Percentiles rank a stretch among this genome's conserved stretches.
Conservation (phyloP, 176 grass and related monocot genomes). For the Elaeis guineensis region DNA sequence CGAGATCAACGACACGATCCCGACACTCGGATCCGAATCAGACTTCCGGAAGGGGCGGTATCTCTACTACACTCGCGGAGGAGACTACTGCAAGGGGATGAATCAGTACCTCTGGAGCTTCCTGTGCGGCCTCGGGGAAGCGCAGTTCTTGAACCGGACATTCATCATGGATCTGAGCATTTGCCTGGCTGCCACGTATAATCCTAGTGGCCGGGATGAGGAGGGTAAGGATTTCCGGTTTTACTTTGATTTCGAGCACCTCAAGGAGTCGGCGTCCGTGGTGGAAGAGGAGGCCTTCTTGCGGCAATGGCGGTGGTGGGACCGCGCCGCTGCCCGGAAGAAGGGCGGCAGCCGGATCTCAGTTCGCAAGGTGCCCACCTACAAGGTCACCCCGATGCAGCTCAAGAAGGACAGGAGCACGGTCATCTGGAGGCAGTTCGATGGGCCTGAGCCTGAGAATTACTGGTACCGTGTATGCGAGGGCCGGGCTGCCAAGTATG, state of each 20-base stretch:
- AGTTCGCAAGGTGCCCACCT: slow-evolving; percentile 67
- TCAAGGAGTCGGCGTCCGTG: slow-evolving; percentile 60
- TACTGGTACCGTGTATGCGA: slow-evolving; percentile 99
- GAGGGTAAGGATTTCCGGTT: slow-evolving; percentile 85
- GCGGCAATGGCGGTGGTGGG: slow-evolving; percentile 67
- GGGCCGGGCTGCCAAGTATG: slow-evolving; percentile 57
- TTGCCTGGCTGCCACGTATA: slow-evolving; percentile 68
- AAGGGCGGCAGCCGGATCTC: slow-evolving; percentile 55
- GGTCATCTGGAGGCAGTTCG: slow-evolving; percentile 84
- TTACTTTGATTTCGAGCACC: slow-evolving; percentile 93
- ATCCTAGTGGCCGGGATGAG: slow-evolving; percentile 58
- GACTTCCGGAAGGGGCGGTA: slow-evolving; percentile 68
- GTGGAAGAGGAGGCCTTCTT: slow-evolving; percentile 78
- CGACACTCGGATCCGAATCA: slow-evolving; percentile 58
- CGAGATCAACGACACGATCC: slow-evolving; percentile 90
- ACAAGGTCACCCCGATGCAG: slow-evolving; percentile 84
- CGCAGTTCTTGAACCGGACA: slow-evolving; percentile 88
- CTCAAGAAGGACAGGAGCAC: slow-evolving; percentile 73
- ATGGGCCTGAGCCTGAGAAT: slow-evolving; percentile 80
- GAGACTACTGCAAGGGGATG: slow-evolving; percentile 96
- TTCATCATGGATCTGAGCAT: slow-evolving; percentile 79
- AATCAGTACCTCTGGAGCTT: slow-evolving; percentile 94
- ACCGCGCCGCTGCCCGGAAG: slow-evolving; percentile 28
- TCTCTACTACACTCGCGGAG: slow-evolving; percentile 80
- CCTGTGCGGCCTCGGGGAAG: slow-evolving; percentile 80